Percentiles rank a stretch among this genome's conserved stretches.
phyloP scores from a whole-genome alignment of 441 rosid species.

The Croton setiger region DNA sequence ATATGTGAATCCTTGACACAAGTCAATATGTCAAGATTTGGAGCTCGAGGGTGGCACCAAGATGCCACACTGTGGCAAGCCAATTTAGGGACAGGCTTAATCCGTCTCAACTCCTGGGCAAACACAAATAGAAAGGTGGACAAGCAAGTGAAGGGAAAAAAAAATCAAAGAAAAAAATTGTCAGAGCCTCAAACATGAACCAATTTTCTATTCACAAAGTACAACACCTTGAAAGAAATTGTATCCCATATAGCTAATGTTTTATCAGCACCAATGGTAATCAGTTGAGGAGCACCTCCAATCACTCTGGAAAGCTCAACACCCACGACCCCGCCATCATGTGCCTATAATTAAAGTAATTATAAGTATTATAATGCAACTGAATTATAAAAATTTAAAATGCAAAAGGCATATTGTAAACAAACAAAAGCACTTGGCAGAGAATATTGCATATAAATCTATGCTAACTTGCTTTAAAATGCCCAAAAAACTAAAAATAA shows the following conservation, averaged over 20 bases:
- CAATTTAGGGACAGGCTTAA: conserved; percentile 92
- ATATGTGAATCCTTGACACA: conserved; percentile 98
- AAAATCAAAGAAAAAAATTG: conserved; percentile 4
- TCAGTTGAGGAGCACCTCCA: conserved; percentile 91
- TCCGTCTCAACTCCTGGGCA: conserved; percentile 84
- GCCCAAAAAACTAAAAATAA: neutral
- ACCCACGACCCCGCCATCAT: conserved; percentile 96
- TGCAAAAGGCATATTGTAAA: conserved; percentile 3
- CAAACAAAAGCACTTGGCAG: conserved; percentile 9
- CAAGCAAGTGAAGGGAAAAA: neutral
- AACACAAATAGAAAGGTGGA: conserved; percentile 16
- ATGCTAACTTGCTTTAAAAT: neutral
- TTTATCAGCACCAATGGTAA: conserved; percentile 98
- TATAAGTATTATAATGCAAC: conserved; percentile 12
- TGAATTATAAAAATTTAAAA: conserved; percentile 6
- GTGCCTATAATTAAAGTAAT: conserved; percentile 57
- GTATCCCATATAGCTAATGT: conserved; percentile 99
- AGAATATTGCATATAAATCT: neutral
- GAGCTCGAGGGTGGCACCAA: conserved; percentile 99
- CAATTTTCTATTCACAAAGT: conserved; percentile 8
- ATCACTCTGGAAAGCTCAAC: conserved; percentile 95
- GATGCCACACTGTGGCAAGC: conserved; percentile 98
- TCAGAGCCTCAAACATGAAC: conserved; percentile 13
- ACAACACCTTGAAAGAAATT: conserved; percentile 82
- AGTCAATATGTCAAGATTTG: conserved; percentile 92